These are phyloP conservation scores for Phytophthora sojae DNA, from an alignment of 352 stramenopile species.

Conservation along the genomic window DNA sequence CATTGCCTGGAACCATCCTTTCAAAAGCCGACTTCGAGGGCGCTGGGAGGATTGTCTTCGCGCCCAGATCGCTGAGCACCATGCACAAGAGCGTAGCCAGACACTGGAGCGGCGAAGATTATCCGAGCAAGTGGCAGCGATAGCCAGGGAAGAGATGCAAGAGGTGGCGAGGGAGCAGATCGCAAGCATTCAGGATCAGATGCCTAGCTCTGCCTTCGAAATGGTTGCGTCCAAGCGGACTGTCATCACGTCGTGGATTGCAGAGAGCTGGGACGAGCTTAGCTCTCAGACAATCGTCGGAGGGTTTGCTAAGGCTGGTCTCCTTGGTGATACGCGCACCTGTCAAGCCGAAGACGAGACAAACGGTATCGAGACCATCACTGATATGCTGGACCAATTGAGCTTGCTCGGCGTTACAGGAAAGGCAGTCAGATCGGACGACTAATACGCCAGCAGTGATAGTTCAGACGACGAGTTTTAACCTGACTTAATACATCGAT, in stretches of 20 bases:
- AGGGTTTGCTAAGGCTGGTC: constrained; percentile 3
- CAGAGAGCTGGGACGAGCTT: constrained; percentile 5
- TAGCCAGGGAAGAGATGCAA: neutral
- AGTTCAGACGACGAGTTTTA: neutral
- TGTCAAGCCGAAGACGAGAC: neutral
- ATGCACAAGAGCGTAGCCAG: neutral
- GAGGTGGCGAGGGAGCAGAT: constrained; percentile 2
- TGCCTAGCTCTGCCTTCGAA: neutral
- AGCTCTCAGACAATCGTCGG: constrained; percentile 1
- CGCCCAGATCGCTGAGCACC: neutral
- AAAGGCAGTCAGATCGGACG: neutral
- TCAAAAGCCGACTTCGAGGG: neutral
- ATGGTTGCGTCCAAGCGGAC: constrained; percentile 5
- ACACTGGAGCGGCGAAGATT: neutral
- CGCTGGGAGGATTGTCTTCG: neutral
- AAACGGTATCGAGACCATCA: neutral
- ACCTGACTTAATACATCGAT: neutral
- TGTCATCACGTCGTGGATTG: constrained; percentile 7
- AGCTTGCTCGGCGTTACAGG: neutral
- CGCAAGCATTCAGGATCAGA: neutral
- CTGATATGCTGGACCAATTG: neutral
- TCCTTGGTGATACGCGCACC: constrained; percentile 1
- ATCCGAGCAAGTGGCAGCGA: neutral
- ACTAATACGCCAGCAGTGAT: neutral
- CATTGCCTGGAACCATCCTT: constrained; percentile 4